Conservation (phyloP, 1,284 basidiomycete species). For the Bondarzewia mesenterica region DNA sequence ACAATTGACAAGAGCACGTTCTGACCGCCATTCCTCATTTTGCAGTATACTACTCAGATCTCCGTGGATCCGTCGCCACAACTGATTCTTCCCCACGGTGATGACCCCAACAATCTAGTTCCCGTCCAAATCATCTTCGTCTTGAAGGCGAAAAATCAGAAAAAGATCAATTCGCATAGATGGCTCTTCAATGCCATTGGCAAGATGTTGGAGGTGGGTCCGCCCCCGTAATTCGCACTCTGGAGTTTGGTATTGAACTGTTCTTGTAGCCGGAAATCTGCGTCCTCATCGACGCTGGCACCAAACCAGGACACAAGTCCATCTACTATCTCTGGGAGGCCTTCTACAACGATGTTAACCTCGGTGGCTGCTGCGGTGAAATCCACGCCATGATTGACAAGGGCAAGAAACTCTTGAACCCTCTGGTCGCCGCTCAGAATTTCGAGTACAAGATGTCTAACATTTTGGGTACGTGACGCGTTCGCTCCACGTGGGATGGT, state of each 20-base stretch:
- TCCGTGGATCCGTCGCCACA: constrained; percentile 86
- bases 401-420: constrained; percentile 89
- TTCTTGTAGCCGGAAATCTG: constrained; percentile 75
- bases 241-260: not conserved
- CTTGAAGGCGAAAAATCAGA: constrained; percentile 94
- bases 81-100: constrained; percentile 82
- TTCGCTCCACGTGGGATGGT: not conserved
- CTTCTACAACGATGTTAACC: constrained; percentile 69
- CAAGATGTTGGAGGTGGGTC: constrained; percentile 60
- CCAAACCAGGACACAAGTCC: constrained; percentile 93
- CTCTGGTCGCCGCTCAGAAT: constrained; percentile 91
- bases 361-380: constrained; percentile 85
- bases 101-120: constrained; percentile 86
- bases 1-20: not conserved
- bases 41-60: constrained; percentile 83
- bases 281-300: constrained; percentile 89
- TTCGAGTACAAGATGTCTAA: constrained; percentile 99
- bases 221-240: not conserved
- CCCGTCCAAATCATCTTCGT: constrained; percentile 96
- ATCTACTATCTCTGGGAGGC: constrained; percentile 98
- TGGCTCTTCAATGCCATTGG: constrained; percentile 99
- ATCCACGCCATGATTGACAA: constrained; percentile 93
- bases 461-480: constrained; percentile 61
- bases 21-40: not conserved
- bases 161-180: constrained; percentile 95